Percentiles rank a stretch among this genome's conserved stretches.
Evolutionary conservation across 805 yeast species (phyloP).

Genomic region (Pichia rugopelliculosa): DNA sequence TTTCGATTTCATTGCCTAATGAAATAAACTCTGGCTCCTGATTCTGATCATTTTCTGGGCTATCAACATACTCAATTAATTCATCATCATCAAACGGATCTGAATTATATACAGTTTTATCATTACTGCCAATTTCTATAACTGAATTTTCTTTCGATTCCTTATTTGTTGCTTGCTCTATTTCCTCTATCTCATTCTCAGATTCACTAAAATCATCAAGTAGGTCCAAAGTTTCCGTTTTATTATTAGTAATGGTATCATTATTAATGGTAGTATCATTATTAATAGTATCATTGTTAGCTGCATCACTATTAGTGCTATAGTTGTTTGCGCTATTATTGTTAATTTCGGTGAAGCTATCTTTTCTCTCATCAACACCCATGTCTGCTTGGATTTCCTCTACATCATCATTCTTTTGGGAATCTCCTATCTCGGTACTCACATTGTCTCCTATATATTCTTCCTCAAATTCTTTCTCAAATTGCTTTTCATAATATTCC

Average conservation of each 20-base stretch:
- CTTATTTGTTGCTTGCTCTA: background rate
- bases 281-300: no score
- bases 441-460: background rate
- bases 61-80: background rate
- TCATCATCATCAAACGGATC: constrained; percentile 6
- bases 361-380: background rate
- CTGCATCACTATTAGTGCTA: no score
- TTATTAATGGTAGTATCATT: no score
- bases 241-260: no score
- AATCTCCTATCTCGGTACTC: background rate
- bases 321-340: no score
- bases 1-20: background rate
- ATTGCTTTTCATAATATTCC: background rate
- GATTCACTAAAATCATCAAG: constrained; percentile 5
- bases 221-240: background rate
- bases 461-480: background rate
- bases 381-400: background rate
- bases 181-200: background rate
- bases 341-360: no score
- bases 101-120: background rate
- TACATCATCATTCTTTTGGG: no score
- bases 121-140: background rate
- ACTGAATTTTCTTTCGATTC: background rate
- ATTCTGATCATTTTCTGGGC: background rate
- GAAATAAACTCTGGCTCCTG: background rate